Evolutionary conservation across 768 basidiomycete genomes (phyloP).

Genomic region (Myochromella boudieri): DNA sequence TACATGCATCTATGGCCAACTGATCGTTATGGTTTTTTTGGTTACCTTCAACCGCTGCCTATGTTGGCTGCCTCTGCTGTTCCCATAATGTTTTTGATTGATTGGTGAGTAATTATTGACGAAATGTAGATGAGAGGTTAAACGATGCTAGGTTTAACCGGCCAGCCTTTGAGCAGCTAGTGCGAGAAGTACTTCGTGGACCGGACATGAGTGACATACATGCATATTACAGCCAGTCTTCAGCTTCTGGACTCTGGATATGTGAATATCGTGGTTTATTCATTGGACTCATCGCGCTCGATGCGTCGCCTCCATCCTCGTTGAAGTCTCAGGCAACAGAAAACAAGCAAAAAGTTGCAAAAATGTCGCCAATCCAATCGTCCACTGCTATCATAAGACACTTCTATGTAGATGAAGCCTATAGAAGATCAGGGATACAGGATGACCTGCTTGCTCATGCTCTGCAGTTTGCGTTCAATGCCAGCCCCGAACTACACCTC

Average conservation of each 20-base stretch:
- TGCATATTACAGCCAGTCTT: slow-evolving; percentile 56
- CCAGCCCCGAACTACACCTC: slow-evolving; percentile 37
- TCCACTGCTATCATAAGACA: slow-evolving; percentile 68
- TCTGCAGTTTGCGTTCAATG: slow-evolving; percentile 53
- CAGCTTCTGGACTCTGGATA: slow-evolving; percentile 70
- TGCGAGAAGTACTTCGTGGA: slow-evolving; percentile 50
- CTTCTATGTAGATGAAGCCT: slow-evolving; percentile 70
- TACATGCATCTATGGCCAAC: slow-evolving; percentile 71
- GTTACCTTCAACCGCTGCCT: slow-evolving; percentile 62
- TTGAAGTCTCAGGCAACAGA: slow-evolving; percentile 17
- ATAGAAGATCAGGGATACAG: slow-evolving; percentile 56
- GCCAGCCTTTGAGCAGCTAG: slow-evolving; percentile 58
- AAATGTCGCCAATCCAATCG: slow-evolving; percentile 33
- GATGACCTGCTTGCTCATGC: slow-evolving; percentile 66
- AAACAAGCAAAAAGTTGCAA: slow-evolving; percentile 9
- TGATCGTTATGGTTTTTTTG: slow-evolving; percentile 37
- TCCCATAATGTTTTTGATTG: slow-evolving; percentile 63
- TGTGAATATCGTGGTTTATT: slow-evolving; percentile 58
- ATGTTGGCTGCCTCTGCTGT: slow-evolving; percentile 64
- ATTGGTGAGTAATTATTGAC: slow-evolving; percentile 52
- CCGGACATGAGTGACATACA: slow-evolving; percentile 55
- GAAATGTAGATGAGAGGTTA: neutral
- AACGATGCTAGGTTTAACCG: slow-evolving; percentile 62
- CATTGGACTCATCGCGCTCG: slow-evolving; percentile 70
- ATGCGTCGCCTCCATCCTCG: slow-evolving; percentile 50